Evolutionary conservation across 2,329 filamentous ascomycete species (phyloP).

Genomic region (Hypomyces perniciosus): DNA sequence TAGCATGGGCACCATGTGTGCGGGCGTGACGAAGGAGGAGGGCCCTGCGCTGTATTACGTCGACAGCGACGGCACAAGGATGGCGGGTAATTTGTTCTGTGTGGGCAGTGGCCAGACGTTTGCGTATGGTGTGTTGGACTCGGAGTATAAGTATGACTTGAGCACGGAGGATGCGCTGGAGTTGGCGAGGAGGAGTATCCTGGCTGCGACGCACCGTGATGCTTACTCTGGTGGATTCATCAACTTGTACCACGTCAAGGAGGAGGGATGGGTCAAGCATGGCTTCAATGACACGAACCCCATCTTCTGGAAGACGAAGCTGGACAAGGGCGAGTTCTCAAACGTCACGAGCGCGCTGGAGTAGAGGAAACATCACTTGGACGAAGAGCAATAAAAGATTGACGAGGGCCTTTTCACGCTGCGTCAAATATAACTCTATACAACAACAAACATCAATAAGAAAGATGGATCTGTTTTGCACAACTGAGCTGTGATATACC

Average conservation of each 20-base stretch:
- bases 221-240: constrained; percentile 99
- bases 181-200: constrained; percentile 83
- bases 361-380: constrained; percentile 1
- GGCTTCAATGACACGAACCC: constrained; percentile 98
- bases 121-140: constrained; percentile 94
- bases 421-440: no score
- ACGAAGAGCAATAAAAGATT: no score
- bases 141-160: constrained; percentile 88
- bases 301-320: constrained; percentile 99
- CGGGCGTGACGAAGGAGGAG: constrained; percentile 90
- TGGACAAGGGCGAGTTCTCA: constrained; percentile 96
- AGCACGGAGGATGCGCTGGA: constrained; percentile 82
- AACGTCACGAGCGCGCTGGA: constrained; percentile 79
- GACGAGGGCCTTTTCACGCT: no score
- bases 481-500: no score
- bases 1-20: constrained; percentile 99
- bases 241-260: constrained; percentile 98
- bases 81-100: constrained; percentile 94
- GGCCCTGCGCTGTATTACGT: constrained; percentile 98
- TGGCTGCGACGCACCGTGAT: constrained; percentile 93
- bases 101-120: constrained; percentile 98
- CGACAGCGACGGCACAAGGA: constrained; percentile 83
- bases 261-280: constrained; percentile 97
- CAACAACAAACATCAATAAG: not conserved
- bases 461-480: not conserved